A percentile compares a stretch with the other conserved stretches of the same genome.
Conservation (phyloP, 2,329 filamentous ascomycete species). For the Sporothrix dimorphospora region DNA sequence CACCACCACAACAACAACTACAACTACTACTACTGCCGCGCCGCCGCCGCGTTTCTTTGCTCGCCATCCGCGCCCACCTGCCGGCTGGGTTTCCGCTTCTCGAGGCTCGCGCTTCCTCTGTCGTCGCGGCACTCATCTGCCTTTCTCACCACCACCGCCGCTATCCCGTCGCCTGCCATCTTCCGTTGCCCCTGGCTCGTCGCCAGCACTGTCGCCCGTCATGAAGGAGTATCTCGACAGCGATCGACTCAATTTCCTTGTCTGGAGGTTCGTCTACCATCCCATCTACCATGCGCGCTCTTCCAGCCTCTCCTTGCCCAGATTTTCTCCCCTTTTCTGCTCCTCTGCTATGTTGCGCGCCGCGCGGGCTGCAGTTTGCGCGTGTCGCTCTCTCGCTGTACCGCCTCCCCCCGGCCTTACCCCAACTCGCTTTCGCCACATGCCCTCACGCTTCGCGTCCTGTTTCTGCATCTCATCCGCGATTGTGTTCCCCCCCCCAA, state of each 20-base stretch:
- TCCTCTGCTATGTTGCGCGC: neutral
- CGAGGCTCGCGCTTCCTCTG: neutral
- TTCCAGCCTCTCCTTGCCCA: constrained; percentile 29
- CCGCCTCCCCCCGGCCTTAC: neutral
- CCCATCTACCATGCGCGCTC: constrained; percentile 23
- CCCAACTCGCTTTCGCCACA: constrained; percentile 19
- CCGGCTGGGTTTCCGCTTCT: neutral
- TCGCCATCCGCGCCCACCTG: neutral
- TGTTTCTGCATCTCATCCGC: constrained; percentile 14
- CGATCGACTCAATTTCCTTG: constrained; percentile 69
- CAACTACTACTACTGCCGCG: neutral
- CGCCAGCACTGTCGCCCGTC: constrained; percentile 35
- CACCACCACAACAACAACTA: neutral
- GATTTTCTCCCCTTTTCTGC: constrained; percentile 26
- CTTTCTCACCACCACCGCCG: neutral
- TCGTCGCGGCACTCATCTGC: neutral
- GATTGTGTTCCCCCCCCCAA: neutral
- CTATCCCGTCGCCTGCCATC: neutral
- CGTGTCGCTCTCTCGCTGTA: neutral
- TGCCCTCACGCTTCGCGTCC: neutral
- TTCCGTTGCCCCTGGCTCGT: constrained; percentile 18
- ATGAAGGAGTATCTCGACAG: constrained; percentile 69
- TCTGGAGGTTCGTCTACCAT: constrained; percentile 64
- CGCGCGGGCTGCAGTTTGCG: neutral
- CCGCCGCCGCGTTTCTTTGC: neutral